Evolutionary conservation across 148 eudicot species (phyloP).

Genomic region (Rhododendron henanense): DNA sequence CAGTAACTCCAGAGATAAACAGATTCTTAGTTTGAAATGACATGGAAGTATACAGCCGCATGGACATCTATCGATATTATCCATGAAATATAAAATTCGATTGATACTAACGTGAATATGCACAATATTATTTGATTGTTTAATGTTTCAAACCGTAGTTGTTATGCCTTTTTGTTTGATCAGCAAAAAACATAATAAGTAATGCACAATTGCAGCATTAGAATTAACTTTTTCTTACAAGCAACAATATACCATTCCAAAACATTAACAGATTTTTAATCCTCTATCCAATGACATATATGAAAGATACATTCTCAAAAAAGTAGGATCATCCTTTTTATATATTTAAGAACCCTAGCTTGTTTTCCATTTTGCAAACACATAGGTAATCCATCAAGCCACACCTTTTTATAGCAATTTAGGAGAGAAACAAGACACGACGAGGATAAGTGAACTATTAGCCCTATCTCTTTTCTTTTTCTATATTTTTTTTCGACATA

Average conservation of each 20-base stretch:
- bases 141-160: not conserved
- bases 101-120: not conserved
- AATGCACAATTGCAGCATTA: not conserved
- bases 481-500: not conserved
- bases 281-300: not conserved
- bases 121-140: not conserved
- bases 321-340: not conserved
- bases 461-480: not conserved
- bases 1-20: not conserved
- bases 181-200: not conserved
- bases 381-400: not conserved
- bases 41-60: not conserved
- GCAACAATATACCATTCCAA: not conserved
- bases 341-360: not conserved
- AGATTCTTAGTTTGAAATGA: not conserved
- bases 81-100: not conserved
- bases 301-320: not conserved
- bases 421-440: not conserved
- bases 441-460: not conserved
- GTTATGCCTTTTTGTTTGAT: not conserved
- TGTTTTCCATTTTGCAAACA: not conserved
- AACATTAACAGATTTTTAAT: not conserved
- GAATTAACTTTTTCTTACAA: not conserved
- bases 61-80: not conserved
- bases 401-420: not conserved